These are phyloP conservation scores for Cunninghamia lanceolata DNA, from an alignment of 75 land plant genomes.

Conservation along the genomic window DNA sequence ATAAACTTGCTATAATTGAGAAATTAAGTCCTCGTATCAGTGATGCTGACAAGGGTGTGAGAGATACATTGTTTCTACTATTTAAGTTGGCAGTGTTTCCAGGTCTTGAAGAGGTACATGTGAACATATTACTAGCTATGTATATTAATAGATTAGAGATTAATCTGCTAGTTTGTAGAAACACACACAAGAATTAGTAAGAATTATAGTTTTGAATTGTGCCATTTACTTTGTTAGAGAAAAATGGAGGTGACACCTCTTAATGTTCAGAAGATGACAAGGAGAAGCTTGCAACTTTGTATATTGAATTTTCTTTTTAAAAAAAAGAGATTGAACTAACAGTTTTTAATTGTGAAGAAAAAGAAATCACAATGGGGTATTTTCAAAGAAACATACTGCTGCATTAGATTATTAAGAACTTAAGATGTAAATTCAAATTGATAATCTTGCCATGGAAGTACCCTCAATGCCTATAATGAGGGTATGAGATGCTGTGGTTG, in stretches of 20 bases:
- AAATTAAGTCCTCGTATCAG: conserved; percentile 81
- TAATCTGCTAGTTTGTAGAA: not conserved
- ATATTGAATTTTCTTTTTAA: not conserved
- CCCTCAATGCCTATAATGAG: not conserved
- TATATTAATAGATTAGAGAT: not conserved
- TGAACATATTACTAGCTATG: not conserved
- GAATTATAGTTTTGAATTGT: not conserved
- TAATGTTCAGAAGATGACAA: not conserved
- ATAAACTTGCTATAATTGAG: conserved; percentile 60
- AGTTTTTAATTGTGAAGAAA: not conserved
- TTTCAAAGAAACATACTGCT: not conserved
- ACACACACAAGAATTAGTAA: not conserved
- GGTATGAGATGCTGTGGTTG: too few relatives aligned
- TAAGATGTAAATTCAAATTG: not conserved
- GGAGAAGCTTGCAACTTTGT: not conserved
- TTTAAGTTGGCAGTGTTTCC: conserved; percentile 64
- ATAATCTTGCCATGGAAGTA: not conserved
- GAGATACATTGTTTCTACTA: conserved; percentile 69
- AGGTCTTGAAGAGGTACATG: conserved; percentile 59
- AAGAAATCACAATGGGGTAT: not conserved
- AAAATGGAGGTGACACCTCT: not conserved
- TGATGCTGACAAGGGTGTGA: conserved; percentile 71
- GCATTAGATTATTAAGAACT: not conserved
- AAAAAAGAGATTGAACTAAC: too few relatives aligned
- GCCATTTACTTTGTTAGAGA: not conserved